These are phyloP conservation scores for Arthrobotrys sphaeroides DNA, from an alignment of 2,329 filamentous ascomycete species.

Conservation along the genomic window DNA sequence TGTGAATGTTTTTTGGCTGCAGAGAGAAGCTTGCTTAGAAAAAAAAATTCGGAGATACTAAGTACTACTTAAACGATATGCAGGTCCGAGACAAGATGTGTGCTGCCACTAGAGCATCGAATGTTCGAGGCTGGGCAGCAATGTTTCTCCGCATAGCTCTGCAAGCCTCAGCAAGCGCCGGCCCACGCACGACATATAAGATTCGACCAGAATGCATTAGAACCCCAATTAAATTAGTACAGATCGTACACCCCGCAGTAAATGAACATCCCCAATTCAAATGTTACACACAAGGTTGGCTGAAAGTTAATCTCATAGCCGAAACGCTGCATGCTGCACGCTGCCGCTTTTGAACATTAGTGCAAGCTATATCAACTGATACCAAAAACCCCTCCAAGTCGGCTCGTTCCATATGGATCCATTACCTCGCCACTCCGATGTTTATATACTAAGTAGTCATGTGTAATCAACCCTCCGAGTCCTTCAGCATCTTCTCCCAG, in stretches of 20 bases:
- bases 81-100: background rate
- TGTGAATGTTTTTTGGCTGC: background rate
- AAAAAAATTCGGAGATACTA: too few species aligned
- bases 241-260: background rate
- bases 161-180: slow-evolving; percentile 2
- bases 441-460: background rate
- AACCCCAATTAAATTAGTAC: background rate
- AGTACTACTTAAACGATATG: slow-evolving; percentile 4
- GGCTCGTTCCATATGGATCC: too few species aligned
- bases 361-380: too few species aligned
- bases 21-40: too few species aligned
- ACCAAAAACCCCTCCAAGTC: background rate
- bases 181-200: background rate
- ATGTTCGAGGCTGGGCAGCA: background rate
- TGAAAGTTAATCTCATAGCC: too few species aligned
- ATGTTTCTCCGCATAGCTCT: background rate
- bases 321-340: too few species aligned
- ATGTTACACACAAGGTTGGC: background rate
- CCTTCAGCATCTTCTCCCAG: slow-evolving; percentile 89
- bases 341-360: background rate
- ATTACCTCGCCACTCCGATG: background rate
- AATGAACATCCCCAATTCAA: background rate
- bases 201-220: background rate
- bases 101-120: background rate
- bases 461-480: slow-evolving; percentile 73